Evolutionary conservation across 1,284 basidiomycete genomes (phyloP), one percentile per base, ranked within the genome.

Genomic region (Phlebopus sp.): DNA sequence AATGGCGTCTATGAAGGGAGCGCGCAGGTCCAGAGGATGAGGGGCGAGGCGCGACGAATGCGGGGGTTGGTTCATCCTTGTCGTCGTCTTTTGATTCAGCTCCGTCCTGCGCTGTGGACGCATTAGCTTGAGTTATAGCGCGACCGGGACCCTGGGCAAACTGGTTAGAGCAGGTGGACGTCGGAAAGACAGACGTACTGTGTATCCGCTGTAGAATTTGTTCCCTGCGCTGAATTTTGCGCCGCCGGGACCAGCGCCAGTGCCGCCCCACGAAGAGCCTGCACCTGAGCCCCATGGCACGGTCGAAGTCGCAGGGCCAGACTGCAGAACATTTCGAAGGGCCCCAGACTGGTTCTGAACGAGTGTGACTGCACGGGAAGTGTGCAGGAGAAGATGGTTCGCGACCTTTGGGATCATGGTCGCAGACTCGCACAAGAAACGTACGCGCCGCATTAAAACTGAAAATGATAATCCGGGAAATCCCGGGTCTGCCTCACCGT

Each of bases 331-430:
- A 76, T 85, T 90, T 53, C 86, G 73, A 62, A 90, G 71, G 0
- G 84, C 79, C 6, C 73, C 55, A 0, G 83, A 76, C 63, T 84
- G 84, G 53, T 81, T 81, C 59, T 88, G 86, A 37, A 84, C 84
- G 39, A 82, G 79, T 2, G 83, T 79, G 43, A 82, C 87, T 14
- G 84, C 86, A 59, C 87, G 82, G 21, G 82, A 77, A 0, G 84
- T 86, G 55, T 84, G 82, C 54, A 89, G 79, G 29, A 90, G 70
- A 46, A 91, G 73, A 45, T 84, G 81, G 27, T 81, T 84, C 19
- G 86, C 84, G 67, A 87, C 83, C 68, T 89, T 89, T 44, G 89
- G 87, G 60, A 91, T 70, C 88, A 91, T 91, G 44, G 56, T 50
- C 47, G 53, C 45, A 37, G 21, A 19, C 13, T 9, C 46, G 19